phyloP scores from a whole-genome alignment of 2,329 filamentous ascomycete genomes.

The Sclerotinia minor region DNA sequence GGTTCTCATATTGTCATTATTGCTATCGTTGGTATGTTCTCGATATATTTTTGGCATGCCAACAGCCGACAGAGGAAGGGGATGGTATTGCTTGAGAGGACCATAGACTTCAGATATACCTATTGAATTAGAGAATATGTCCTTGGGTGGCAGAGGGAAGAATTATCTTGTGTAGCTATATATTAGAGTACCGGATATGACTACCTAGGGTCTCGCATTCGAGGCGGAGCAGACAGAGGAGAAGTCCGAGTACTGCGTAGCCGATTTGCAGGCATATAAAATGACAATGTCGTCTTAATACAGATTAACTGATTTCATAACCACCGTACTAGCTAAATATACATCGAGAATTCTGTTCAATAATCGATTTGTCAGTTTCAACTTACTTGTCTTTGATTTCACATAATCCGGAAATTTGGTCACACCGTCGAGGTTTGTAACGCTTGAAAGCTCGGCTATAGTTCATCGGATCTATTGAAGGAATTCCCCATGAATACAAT shows the following conservation, averaged over 20 bases:
- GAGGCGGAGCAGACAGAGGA: neutral
- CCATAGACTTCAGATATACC: slow-evolving; percentile 38
- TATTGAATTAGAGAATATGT: slow-evolving; percentile 29
- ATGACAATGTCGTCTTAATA: no score
- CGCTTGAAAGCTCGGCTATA: neutral
- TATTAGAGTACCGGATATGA: neutral
- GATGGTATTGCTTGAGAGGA: slow-evolving; percentile 50
- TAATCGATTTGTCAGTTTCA: neutral
- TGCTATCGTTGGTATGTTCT: slow-evolving; percentile 52
- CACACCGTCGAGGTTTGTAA: neutral
- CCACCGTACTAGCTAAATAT: neutral
- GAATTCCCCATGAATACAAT: neutral
- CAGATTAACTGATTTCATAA: neutral
- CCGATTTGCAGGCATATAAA: no score
- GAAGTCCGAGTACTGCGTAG: neutral
- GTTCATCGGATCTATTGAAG: slow-evolving; percentile 12
- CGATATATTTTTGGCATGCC: slow-evolving; percentile 52
- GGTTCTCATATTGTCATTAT: slow-evolving; percentile 63
- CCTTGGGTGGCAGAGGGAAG: no score
- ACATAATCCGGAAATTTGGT: neutral
- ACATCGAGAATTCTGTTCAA: neutral
- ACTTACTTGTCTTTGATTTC: neutral
- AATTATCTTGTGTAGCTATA: neutral
- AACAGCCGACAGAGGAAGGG: slow-evolving; percentile 53
- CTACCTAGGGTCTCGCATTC: neutral